Evolutionary conservation across 345 rosid genomes (phyloP).

Genomic region (Diplotaxis tenuifolia): DNA sequence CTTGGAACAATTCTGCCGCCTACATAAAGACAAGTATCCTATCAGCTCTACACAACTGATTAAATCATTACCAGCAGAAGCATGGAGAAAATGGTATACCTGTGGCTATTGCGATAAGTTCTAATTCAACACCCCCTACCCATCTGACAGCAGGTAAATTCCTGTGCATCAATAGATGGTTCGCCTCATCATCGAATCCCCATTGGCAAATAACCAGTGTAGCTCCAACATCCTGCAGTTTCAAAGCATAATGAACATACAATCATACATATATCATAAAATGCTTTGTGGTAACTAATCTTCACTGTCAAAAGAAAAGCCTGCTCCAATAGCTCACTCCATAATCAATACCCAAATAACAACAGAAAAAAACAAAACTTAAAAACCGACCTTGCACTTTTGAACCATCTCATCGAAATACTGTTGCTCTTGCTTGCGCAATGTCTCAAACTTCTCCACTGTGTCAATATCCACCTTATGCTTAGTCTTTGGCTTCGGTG

Average conservation of each 20-base stretch:
- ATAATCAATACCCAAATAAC: not conserved
- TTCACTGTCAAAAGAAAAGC: not conserved
- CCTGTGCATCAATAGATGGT: slow-evolving; percentile 92
- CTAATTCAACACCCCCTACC: slow-evolving; percentile 96
- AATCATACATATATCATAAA: not conserved
- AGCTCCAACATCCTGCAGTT: slow-evolving; percentile 91
- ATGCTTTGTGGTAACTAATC: not conserved
- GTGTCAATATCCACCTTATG: slow-evolving; percentile 99
- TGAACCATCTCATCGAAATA: slow-evolving; percentile 98
- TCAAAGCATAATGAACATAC: not conserved
- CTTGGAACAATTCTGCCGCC: slow-evolving; percentile 97
- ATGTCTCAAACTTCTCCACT: slow-evolving; percentile 87
- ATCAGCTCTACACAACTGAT: not conserved
- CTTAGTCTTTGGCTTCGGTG: slow-evolving; percentile 97
- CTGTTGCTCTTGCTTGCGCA: slow-evolving; percentile 86
- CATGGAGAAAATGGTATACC: slow-evolving; percentile 38
- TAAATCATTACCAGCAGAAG: not conserved
- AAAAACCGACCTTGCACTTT: slow-evolving; percentile 67
- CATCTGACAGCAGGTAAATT: slow-evolving; percentile 92
- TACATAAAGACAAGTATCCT: slow-evolving; percentile 12
- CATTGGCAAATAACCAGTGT: slow-evolving; percentile 97
- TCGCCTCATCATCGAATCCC: slow-evolving; percentile 99
- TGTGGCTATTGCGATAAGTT: slow-evolving; percentile 94
- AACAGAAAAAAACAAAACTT: not conserved
- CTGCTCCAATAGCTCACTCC: not conserved